Evolutionary conservation across 2,329 filamentous ascomycete species (phyloP).

Genomic region (Alternaria triticina): DNA sequence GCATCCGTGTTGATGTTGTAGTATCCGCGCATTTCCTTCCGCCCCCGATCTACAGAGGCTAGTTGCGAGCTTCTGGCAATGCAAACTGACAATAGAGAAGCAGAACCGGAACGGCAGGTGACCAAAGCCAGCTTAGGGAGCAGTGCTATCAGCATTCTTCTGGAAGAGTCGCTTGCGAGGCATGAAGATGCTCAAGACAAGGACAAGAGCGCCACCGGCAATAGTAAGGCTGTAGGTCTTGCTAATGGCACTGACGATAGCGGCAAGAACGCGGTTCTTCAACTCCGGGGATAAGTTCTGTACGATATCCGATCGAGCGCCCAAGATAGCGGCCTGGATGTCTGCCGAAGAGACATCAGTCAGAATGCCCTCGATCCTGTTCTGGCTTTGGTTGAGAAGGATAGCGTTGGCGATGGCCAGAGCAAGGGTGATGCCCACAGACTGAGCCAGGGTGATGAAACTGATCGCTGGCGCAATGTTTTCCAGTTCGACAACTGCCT

Average conservation of each 20-base stretch:
- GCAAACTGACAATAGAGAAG: background rate
- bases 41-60: background rate
- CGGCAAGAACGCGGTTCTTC: background rate
- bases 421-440: slow-evolving; percentile 12
- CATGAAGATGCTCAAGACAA: background rate
- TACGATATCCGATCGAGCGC: background rate
- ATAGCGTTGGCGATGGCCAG: background rate
- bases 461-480: slow-evolving; percentile 15
- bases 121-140: background rate
- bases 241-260: slow-evolving; percentile 5
- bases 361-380: background rate
- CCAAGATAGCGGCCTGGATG: background rate
- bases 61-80: background rate
- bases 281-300: background rate
- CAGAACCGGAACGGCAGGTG: background rate
- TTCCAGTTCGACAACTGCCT: slow-evolving; percentile 12
- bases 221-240: slow-evolving; percentile 9
- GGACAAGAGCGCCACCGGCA: background rate
- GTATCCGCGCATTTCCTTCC: background rate
- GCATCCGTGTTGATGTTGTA: background rate
- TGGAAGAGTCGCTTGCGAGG: background rate
- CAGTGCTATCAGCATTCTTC: background rate
- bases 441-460: slow-evolving; percentile 22
- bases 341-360: background rate
- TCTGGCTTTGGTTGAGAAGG: background rate